Conservation (phyloP, 345 rosid species). For the Linum tenue region DNA sequence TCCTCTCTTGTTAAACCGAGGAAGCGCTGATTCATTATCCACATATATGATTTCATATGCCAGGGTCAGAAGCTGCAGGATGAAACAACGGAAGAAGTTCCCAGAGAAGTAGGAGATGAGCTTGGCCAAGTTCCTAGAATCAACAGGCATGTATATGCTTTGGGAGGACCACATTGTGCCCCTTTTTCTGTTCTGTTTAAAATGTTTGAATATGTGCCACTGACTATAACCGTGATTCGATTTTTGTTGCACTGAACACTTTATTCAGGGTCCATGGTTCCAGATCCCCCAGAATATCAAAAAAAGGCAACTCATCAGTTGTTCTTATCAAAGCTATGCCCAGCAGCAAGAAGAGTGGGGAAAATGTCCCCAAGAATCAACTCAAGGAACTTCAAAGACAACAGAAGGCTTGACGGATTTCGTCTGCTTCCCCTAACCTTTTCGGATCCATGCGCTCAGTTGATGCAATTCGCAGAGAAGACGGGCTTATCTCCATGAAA, state of each 20-base stretch:
- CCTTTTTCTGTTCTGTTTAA: not conserved
- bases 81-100: constrained; percentile 20
- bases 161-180: not conserved
- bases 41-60: constrained; percentile 2
- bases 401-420: constrained; percentile 8
- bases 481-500: not conserved
- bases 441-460: not conserved
- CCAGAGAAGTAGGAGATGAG: constrained; percentile 25
- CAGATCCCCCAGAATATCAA: constrained; percentile 38
- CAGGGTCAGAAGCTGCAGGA: constrained; percentile 26
- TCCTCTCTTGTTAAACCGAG: not conserved
- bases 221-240: not conserved
- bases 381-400: constrained; percentile 18
- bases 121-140: not conserved
- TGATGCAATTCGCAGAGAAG: not conserved
- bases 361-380: constrained; percentile 16
- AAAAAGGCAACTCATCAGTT: constrained; percentile 36
- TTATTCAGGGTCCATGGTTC: constrained; percentile 5
- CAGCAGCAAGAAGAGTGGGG: constrained; percentile 32
- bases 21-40: constrained; percentile 6
- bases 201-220: not conserved
- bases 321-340: constrained; percentile 29
- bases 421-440: not conserved
- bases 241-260: not conserved
- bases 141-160: not conserved